These are phyloP conservation scores for Sedum album DNA, from an alignment of 164 flowering plant genomes.

Conservation along the genomic window DNA sequence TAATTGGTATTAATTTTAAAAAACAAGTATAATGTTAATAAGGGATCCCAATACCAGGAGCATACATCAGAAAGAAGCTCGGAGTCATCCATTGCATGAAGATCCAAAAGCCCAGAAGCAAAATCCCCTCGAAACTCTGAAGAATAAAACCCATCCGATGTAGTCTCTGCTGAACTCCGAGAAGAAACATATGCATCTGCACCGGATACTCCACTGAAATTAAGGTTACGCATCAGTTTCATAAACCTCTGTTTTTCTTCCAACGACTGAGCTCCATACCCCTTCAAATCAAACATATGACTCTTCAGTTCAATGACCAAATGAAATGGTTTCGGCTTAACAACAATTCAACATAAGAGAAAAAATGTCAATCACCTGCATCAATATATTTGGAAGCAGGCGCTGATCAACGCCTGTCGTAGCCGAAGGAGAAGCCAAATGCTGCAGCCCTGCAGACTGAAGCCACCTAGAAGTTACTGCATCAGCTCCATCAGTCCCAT, in stretches of 20 bases:
- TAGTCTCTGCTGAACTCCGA: too few species aligned
- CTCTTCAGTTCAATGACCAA: not conserved
- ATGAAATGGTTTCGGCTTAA: too few species aligned
- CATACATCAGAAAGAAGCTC: too few species aligned
- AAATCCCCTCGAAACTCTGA: too few species aligned
- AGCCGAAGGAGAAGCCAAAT: constrained; percentile 93
- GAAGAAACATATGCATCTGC: too few species aligned
- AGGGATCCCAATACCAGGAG: not conserved
- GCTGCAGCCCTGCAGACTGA: too few species aligned
- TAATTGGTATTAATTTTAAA: not conserved
- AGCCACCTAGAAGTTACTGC: constrained; percentile 99
- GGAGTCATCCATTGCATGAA: constrained; percentile 96
- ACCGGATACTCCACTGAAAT: too few species aligned
- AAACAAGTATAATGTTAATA: not conserved
- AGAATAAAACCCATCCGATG: too few species aligned
- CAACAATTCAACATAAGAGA: not conserved
- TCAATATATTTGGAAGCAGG: too few species aligned
- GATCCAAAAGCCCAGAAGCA: constrained; percentile 98
- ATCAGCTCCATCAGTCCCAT: constrained; percentile 80
- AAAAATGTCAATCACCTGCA: constrained; percentile 45
- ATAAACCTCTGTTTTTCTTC: constrained; percentile 96
- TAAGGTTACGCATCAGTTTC: too few species aligned
- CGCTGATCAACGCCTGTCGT: constrained; percentile 73
- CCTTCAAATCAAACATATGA: constrained; percentile 27
- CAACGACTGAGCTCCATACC: too few species aligned